Conservation (phyloP, 2,329 filamentous ascomycete genomes). For the Cladophialophora bantiana region DNA sequence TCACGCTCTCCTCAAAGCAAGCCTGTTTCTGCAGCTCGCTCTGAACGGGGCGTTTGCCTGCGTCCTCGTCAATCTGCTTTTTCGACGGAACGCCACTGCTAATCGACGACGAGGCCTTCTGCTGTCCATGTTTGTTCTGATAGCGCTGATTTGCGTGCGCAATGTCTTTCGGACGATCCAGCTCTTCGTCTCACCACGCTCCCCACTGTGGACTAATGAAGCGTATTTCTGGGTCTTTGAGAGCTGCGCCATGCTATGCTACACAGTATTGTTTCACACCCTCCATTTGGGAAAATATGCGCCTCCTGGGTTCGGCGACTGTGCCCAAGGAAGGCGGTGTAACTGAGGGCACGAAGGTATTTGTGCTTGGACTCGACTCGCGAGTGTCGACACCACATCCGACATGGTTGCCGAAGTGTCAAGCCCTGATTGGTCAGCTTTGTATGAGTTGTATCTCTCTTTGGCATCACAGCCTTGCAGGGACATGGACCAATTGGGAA, state of each 20-base stretch:
- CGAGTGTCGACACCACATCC: no score
- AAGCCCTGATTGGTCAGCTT: background rate
- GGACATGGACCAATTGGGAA: background rate
- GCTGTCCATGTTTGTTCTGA: slow-evolving; percentile 1
- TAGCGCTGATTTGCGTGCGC: slow-evolving; percentile 18
- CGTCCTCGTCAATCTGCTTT: slow-evolving; percentile 6
- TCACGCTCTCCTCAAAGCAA: slow-evolving; percentile 28
- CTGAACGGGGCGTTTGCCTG: slow-evolving; percentile 17
- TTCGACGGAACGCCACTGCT: background rate
- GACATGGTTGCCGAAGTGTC: background rate
- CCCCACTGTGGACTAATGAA: slow-evolving; percentile 25
- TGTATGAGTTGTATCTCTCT: background rate
- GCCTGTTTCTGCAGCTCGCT: slow-evolving; percentile 26
- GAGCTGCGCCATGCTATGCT: slow-evolving; percentile 22
- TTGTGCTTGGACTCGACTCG: background rate
- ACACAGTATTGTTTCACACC: slow-evolving; percentile 24
- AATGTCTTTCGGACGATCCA: slow-evolving; percentile 32
- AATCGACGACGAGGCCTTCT: background rate
- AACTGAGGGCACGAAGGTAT: background rate
- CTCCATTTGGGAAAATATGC: slow-evolving; percentile 21
- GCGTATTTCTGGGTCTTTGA: slow-evolving; percentile 36
- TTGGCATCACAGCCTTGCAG: background rate
- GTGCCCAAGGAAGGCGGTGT: background rate
- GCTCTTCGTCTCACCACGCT: slow-evolving; percentile 29
- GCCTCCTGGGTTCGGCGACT: background rate